Conservation (phyloP, 1,139 yeast species). For the Debaryomyces subglobosus region DNA sequence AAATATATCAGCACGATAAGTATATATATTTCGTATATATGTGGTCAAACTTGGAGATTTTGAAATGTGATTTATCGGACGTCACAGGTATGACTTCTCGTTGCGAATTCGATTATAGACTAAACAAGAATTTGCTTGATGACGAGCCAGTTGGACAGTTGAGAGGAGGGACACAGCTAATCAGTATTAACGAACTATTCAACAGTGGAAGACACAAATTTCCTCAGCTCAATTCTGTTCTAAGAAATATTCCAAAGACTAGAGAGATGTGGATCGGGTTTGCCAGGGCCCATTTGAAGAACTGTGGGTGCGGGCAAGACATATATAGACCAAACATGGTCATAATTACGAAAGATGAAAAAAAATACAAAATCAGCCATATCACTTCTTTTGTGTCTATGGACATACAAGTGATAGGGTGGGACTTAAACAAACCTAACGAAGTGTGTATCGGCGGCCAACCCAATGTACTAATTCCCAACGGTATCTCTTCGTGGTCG, state of each 20-base stretch:
- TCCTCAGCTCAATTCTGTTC: conserved; percentile 11
- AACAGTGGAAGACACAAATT: conserved; percentile 13
- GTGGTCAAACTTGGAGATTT: conserved; percentile 39
- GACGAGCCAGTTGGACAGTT: conserved; percentile 31
- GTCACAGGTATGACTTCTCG: conserved; percentile 21
- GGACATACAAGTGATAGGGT: conserved; percentile 34
- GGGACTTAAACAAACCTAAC: conserved; percentile 28
- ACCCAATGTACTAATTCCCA: conserved; percentile 39
- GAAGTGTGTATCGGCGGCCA: conserved; percentile 31
- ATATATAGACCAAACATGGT: conserved; percentile 51
- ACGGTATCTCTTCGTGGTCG: conserved; percentile 40
- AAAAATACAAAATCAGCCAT: conserved; percentile 29
- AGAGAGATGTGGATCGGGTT: conserved; percentile 39
- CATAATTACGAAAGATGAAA: conserved; percentile 39
- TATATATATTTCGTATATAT: conserved; percentile 33
- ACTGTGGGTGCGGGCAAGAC: conserved; percentile 50
- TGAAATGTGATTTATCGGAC: conserved; percentile 33
- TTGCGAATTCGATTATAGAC: conserved; percentile 31
- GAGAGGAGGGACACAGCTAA: conserved; percentile 39
- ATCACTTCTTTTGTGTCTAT: conserved; percentile 41
- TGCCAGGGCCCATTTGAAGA: conserved; percentile 47
- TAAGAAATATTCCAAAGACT: conserved; percentile 14
- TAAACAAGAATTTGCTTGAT: conserved; percentile 18
- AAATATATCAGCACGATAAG: conserved; percentile 20
- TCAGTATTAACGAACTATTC: conserved; percentile 27